Percentiles rank a stretch among this genome's conserved stretches.
phyloP scores from a whole-genome alignment of 441 rosid species.

The Arabidopsis hybrid region DNA sequence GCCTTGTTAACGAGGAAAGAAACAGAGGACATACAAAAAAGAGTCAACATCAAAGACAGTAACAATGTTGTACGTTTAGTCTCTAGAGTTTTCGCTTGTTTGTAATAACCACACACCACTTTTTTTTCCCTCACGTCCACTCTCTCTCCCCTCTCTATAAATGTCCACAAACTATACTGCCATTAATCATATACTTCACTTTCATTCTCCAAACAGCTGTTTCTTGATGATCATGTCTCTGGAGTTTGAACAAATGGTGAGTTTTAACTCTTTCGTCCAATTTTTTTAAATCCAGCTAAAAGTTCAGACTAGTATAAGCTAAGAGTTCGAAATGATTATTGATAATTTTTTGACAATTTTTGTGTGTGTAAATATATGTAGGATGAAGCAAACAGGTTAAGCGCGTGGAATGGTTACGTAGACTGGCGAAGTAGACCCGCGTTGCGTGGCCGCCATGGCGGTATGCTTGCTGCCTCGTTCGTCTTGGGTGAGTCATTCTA shows the following conservation, averaged over 20 bases:
- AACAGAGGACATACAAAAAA: constrained; percentile 16
- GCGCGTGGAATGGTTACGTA: constrained; percentile 65
- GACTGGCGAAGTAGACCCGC: constrained; percentile 85
- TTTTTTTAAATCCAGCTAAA: constrained; percentile 10
- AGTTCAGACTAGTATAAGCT: constrained; percentile 16
- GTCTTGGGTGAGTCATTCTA: constrained; percentile 62
- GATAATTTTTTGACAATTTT: constrained; percentile 28
- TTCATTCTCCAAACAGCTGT: constrained; percentile 43
- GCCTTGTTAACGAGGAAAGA: constrained; percentile 44
- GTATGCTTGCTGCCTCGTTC: constrained; percentile 87
- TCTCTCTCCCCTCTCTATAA: constrained; percentile 29
- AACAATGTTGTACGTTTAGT: constrained; percentile 33
- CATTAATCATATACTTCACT: constrained; percentile 34
- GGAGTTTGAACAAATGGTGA: constrained; percentile 38
- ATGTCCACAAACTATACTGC: constrained; percentile 37
- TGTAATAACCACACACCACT: constrained; percentile 44
- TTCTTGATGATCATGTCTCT: constrained; percentile 37
- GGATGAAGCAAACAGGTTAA: constrained; percentile 55
- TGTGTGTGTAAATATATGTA: constrained; percentile 29
- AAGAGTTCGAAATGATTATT: constrained; percentile 46
- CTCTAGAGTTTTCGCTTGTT: constrained; percentile 44
- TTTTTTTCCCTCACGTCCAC: constrained; percentile 2
- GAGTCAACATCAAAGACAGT: constrained; percentile 41
- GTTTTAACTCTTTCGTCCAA: constrained; percentile 3
- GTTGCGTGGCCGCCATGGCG: constrained; percentile 68